Conservation (phyloP, 306 rosid genomes). For the Fragaria ananassa region DNA sequence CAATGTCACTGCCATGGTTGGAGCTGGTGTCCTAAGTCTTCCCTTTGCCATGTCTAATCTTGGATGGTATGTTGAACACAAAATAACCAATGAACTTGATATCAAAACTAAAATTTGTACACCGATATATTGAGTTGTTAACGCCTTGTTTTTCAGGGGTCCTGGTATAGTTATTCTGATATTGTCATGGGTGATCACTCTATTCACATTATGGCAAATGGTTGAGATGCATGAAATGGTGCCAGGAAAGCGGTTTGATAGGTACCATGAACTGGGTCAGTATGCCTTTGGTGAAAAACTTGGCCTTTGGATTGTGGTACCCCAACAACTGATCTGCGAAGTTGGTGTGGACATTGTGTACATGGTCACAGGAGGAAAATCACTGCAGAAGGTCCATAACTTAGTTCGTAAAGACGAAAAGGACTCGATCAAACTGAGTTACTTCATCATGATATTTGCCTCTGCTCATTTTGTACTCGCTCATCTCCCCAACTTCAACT, state of each 20-base stretch:
- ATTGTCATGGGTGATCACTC: constrained; percentile 66
- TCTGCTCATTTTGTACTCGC: constrained; percentile 69
- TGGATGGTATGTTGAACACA: constrained; percentile 51
- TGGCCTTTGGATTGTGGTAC: constrained; percentile 75
- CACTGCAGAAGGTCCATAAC: constrained; percentile 56
- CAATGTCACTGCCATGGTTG: constrained; percentile 92
- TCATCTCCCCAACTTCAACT: constrained; percentile 64
- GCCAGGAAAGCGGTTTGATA: constrained; percentile 70
- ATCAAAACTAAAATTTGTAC: neutral
- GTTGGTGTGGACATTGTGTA: constrained; percentile 68
- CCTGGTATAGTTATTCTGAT: constrained; percentile 56
- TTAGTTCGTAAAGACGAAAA: constrained; percentile 35
- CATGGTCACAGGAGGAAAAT: constrained; percentile 76
- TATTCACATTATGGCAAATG: constrained; percentile 86
- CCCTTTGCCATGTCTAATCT: constrained; percentile 76
- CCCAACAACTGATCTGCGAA: constrained; percentile 70
- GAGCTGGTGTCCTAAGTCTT: constrained; percentile 83
- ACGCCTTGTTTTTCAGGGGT: constrained; percentile 46
- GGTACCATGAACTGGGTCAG: constrained; percentile 81
- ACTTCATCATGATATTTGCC: constrained; percentile 63
- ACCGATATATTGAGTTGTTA: neutral
- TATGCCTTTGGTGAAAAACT: constrained; percentile 75
- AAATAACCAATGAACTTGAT: neutral
- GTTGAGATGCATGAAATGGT: constrained; percentile 86
- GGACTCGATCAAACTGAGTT: constrained; percentile 48